These are phyloP conservation scores for Diutina siamensis DNA, from an alignment of 1,139 yeast genomes.

Conservation along the genomic window DNA sequence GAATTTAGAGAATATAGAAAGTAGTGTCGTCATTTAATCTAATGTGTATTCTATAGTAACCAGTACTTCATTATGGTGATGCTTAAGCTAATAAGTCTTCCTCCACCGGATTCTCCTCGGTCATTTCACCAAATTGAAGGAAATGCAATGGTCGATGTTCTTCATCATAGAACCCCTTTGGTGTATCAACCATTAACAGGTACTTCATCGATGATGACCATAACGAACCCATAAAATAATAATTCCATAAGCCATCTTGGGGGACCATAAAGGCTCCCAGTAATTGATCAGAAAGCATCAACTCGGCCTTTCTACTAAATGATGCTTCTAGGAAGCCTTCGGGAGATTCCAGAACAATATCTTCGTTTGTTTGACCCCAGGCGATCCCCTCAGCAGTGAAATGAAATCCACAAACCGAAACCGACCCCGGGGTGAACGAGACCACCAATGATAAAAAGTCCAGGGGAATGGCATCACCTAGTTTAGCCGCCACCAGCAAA, in stretches of 20 bases:
- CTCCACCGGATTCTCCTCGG: not conserved
- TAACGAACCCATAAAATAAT: conserved; percentile 76
- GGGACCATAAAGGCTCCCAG: conserved; percentile 86
- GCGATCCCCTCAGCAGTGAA: conserved; percentile 52
- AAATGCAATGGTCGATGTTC: conserved; percentile 86
- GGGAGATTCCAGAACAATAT: conserved; percentile 41
- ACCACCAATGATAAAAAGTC: conserved; percentile 51
- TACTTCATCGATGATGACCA: conserved; percentile 58
- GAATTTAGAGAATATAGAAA: conserved; percentile 38
- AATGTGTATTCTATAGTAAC: no score
- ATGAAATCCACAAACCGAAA: conserved; percentile 59
- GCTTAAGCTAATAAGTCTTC: not conserved
- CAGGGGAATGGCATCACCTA: conserved; percentile 20
- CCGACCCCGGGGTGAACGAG: conserved; percentile 74
- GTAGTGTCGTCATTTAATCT: conserved; percentile 5
- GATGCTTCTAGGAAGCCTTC: conserved; percentile 34
- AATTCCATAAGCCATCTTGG: conserved; percentile 79
- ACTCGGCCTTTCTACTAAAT: conserved; percentile 33
- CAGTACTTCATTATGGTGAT: no score
- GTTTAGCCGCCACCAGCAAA: conserved; percentile 47
- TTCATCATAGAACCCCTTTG: conserved; percentile 74
- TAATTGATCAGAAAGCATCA: conserved; percentile 64
- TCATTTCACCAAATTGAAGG: conserved; percentile 7
- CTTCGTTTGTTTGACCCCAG: conserved; percentile 69
- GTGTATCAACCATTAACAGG: conserved; percentile 63